These are phyloP conservation scores for Colletotrichum sp. DNA, from an alignment of 2,329 filamentous ascomycete genomes.

Conservation along the genomic window DNA sequence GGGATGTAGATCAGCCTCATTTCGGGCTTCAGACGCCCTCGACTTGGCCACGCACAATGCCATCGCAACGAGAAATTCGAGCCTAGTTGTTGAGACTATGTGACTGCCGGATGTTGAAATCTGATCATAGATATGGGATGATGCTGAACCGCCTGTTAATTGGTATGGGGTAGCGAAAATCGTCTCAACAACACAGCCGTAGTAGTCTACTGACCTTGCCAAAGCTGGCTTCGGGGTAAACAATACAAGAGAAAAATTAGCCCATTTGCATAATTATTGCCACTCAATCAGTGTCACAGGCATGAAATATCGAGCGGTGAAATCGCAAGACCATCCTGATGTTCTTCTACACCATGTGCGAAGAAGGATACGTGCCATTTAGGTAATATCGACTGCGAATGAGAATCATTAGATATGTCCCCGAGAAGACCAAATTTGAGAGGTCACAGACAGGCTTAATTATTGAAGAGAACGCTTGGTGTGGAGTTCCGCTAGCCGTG, in stretches of 20 bases:
- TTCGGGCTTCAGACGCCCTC: neutral
- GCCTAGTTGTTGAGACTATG: neutral
- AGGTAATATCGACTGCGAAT: too few relatives aligned
- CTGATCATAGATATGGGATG: neutral
- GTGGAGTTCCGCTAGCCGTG: too few relatives aligned
- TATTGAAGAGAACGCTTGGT: too few relatives aligned
- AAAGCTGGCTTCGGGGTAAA: neutral
- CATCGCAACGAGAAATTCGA: neutral
- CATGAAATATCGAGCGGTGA: too few relatives aligned
- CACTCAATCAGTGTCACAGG: too few relatives aligned
- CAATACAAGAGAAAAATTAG: neutral
- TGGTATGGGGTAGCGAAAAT: neutral
- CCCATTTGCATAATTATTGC: too few relatives aligned
- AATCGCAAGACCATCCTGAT: too few relatives aligned
- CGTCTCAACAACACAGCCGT: fast-evolving
- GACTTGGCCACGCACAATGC: neutral
- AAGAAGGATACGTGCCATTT: too few relatives aligned
- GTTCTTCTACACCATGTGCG: too few relatives aligned
- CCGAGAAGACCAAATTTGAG: too few relatives aligned
- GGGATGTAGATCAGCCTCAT: neutral
- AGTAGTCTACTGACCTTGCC: neutral
- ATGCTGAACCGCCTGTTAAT: neutral
- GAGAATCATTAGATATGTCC: too few relatives aligned
- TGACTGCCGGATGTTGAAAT: fast-evolving
- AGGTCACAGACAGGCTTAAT: too few relatives aligned